Conservation (phyloP, 139 green algal genomes). For the Chloropicon primus region DNA sequence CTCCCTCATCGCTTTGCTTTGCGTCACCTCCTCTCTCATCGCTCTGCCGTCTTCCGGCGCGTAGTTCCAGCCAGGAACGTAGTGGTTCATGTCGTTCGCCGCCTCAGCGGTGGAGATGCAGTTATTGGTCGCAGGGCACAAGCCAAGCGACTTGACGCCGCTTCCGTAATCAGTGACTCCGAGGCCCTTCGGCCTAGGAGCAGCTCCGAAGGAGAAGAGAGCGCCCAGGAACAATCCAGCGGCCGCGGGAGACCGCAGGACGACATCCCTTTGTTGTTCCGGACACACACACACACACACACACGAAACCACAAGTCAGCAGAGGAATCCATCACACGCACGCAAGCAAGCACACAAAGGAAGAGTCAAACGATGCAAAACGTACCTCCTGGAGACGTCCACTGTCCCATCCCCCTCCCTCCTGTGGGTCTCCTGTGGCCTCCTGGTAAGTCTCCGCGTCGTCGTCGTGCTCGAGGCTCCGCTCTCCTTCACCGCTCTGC, state of each 20-base stretch:
- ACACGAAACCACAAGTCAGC: too few relatives aligned
- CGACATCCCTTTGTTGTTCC: neutral
- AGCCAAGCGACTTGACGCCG: conserved; percentile 42
- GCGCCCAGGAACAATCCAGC: conserved; percentile 34
- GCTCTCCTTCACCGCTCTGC: too few relatives aligned
- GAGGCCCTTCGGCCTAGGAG: conserved; percentile 36
- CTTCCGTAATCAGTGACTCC: conserved; percentile 53
- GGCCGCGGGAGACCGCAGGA: neutral
- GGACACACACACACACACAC: too few relatives aligned
- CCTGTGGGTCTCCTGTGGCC: too few relatives aligned
- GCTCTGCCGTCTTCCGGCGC: conserved; percentile 67
- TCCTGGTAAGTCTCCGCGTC: too few relatives aligned
- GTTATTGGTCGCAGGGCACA: conserved; percentile 79
- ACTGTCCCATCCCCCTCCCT: too few relatives aligned
- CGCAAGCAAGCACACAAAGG: too few relatives aligned
- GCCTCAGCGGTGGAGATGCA: conserved; percentile 83
- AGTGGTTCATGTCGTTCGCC: conserved; percentile 67
- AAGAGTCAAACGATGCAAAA: too few relatives aligned
- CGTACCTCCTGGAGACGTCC: too few relatives aligned
- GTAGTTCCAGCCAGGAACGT: conserved; percentile 71
- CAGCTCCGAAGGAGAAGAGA: conserved; percentile 46
- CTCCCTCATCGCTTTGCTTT: conserved; percentile 71
- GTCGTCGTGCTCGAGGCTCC: too few relatives aligned
- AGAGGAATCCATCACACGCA: too few relatives aligned
- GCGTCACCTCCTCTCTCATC: conserved; percentile 42